Conservation (phyloP, 2,329 filamentous ascomycete species). For the Phaeosphaeriaceae sp. region DNA sequence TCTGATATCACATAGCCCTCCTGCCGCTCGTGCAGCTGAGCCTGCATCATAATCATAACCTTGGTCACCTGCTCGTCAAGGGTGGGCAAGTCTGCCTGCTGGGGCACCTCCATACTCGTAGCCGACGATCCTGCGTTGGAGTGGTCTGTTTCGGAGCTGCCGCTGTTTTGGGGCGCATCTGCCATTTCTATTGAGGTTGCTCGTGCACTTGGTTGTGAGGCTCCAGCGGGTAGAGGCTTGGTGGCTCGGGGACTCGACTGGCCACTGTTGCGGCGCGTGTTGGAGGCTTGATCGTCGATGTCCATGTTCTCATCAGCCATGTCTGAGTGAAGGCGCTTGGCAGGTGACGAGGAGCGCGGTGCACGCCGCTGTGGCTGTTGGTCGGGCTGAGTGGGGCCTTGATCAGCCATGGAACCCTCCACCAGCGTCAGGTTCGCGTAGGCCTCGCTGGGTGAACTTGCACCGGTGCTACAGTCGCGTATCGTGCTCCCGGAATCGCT, state of each 20-base stretch:
- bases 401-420: constrained; percentile 37
- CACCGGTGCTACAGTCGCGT: constrained; percentile 47
- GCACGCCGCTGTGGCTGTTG: constrained; percentile 26
- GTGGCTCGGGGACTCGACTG: constrained; percentile 33
- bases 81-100: constrained; percentile 32
- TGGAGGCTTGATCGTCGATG: constrained; percentile 29
- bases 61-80: constrained; percentile 74
- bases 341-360: constrained; percentile 58
- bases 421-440: constrained; percentile 60
- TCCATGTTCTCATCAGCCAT: constrained; percentile 57
- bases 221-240: constrained; percentile 29
- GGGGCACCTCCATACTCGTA: constrained; percentile 28
- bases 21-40: constrained; percentile 68
- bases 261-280: constrained; percentile 28
- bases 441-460: constrained; percentile 59
- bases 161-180: constrained; percentile 37
- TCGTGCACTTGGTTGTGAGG: constrained; percentile 36
- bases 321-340: constrained; percentile 61
- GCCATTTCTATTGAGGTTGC: constrained; percentile 55
- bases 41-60: constrained; percentile 67
- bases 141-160: constrained; percentile 37
- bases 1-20: constrained; percentile 79
- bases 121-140: constrained; percentile 31
- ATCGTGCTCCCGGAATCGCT: constrained; percentile 29
- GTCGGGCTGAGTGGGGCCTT: constrained; percentile 21